Evolutionary conservation across 805 yeast genomes (phyloP).

Genomic region (Candida takata): DNA sequence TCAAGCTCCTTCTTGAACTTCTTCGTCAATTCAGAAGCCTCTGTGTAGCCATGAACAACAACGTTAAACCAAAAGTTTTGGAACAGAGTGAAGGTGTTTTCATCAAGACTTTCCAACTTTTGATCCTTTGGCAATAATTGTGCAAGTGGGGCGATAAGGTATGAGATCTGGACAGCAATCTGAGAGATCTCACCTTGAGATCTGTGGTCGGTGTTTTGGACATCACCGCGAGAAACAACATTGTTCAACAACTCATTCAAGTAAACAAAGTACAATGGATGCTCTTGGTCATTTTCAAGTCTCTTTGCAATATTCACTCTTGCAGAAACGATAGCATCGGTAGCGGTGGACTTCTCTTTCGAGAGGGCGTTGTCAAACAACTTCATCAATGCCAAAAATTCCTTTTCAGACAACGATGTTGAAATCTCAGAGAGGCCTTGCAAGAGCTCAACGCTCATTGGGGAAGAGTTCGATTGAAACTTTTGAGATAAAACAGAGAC

Average conservation of each 20-base stretch:
- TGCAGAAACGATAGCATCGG: conserved; percentile 40
- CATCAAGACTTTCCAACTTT: conserved; percentile 35
- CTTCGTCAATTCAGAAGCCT: conserved; percentile 45
- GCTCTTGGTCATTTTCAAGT: conserved; percentile 21
- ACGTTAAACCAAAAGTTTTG: conserved; percentile 92
- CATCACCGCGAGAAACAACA: conserved; percentile 75
- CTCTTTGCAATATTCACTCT: conserved; percentile 37
- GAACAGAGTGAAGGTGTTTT: conserved; percentile 53
- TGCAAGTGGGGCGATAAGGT: conserved; percentile 69
- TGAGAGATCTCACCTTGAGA: conserved; percentile 65
- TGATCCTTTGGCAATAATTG: conserved; percentile 54
- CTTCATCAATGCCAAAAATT: conserved; percentile 55
- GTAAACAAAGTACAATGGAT: conserved; percentile 48
- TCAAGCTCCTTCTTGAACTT: conserved; percentile 43
- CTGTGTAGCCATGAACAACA: conserved; percentile 84
- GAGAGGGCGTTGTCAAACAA: conserved; percentile 45
- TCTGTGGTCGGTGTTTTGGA: conserved; percentile 66
- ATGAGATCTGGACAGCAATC: conserved; percentile 61
- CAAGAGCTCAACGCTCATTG: conserved; percentile 48
- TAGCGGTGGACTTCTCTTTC: conserved; percentile 32
- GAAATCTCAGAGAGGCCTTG: conserved; percentile 60
- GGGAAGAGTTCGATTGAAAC: conserved; percentile 40
- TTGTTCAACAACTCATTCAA: conserved; percentile 59
- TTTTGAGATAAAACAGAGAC: conserved; percentile 81
- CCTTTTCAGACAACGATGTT: conserved; percentile 53